Base-by-base conservation (phyloP, 1,139 yeast genomes). In the Hansenula anomala region DNA sequence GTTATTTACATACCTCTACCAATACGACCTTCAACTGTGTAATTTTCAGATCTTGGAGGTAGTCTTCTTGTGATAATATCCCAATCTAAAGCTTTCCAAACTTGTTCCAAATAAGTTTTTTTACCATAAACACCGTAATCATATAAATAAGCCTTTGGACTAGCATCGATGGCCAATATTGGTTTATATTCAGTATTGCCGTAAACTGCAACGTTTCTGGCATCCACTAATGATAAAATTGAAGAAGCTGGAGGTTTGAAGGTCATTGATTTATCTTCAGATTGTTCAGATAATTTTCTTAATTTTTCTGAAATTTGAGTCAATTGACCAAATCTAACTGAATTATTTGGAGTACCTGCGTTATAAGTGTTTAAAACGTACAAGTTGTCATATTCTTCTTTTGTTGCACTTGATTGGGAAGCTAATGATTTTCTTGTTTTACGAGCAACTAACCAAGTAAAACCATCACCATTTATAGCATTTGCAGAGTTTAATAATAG, bases 41-140 rank as follows among this genome's bases (percentile, higher is more conserved):
- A n/a, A n/a, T n/a, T 32, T 36, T 27, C 29, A 23, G 20, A 11
- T 30, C 33, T 30, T 30, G 16, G 7, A 8, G 85, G 85, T 38
- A 78, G 61, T 63, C 90, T 75, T 44, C 69, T 62, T 43, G 68
- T 67, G 14, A 82, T 83, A 23, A 75, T 66, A 33, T 71, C 70
- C 94, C 94, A 84, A 58, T 84, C 81, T 39, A 82, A 75, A 49
- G 83, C 71, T 41, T 78, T 72, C 87, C 92, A 81, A 24, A 75
- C 73, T 50, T 81, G 80, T 47, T 81, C 80, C 54, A 84, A 66
- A 56, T 83, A 84, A 42, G 63, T 57, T 44, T 68, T 73, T 59
- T 84, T 84, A 40, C 94, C 94, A 57, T 70, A 82, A 4, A 80
- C 84, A 36, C 94, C 94, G 52, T 82, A 84, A 59, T 84, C 92